Evolutionary conservation across 2,329 filamentous ascomycete species (phyloP).

Genomic region (Dothistroma septosporum): DNA sequence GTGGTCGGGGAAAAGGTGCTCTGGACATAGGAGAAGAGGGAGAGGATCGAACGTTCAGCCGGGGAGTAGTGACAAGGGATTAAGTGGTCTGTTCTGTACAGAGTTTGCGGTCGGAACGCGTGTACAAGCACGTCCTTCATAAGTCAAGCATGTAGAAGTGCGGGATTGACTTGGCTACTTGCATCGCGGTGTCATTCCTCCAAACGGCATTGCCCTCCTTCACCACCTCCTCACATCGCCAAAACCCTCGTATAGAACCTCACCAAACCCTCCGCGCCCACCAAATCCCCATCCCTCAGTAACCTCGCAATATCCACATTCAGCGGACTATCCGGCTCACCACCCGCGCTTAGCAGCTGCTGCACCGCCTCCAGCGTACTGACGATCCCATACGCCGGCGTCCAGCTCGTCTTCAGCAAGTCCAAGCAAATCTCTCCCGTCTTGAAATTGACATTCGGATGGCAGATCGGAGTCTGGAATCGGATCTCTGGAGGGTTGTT

Average conservation of each 20-base stretch:
- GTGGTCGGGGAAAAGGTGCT: too few species aligned
- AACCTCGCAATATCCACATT: conserved; percentile 75
- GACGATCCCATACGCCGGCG: conserved; percentile 76
- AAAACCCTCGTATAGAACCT: conserved; percentile 63
- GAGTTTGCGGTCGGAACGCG: too few species aligned
- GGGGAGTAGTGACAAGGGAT: too few species aligned
- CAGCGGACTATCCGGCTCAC: conserved; percentile 67
- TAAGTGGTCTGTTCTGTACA: too few species aligned
- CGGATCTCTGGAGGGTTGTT: conserved; percentile 68
- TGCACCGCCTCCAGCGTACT: conserved; percentile 69
- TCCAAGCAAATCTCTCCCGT: conserved; percentile 94
- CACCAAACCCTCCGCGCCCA: conserved; percentile 67
- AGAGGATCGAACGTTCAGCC: too few species aligned
- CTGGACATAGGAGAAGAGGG: too few species aligned
- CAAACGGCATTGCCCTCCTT: too few species aligned
- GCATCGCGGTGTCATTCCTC: too few species aligned
- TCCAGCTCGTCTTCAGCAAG: conserved; percentile 72
- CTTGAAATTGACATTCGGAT: conserved; percentile 70
- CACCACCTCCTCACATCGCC: conserved; percentile 21
- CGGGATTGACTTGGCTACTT: too few species aligned
- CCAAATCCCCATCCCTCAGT: conserved; percentile 61
- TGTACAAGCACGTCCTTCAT: too few species aligned
- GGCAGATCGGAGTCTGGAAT: conserved; percentile 80
- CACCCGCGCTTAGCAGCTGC: conserved; percentile 61
- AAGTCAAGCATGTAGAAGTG: too few species aligned